phyloP scores from a whole-genome alignment of 306 rosid species.

The Ammopiptanthus mongolicus region DNA sequence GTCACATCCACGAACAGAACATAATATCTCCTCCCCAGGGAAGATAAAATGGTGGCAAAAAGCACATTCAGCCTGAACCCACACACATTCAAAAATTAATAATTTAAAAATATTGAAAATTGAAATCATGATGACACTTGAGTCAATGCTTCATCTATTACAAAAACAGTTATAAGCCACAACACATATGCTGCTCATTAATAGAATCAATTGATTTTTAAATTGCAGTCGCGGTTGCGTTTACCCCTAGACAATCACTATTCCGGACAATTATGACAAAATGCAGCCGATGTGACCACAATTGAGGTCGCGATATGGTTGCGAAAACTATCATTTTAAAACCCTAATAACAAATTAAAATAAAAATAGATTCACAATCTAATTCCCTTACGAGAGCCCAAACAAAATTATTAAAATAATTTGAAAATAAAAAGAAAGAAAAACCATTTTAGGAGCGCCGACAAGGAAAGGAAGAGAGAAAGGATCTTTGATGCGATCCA shows the following conservation, averaged over 20 bases:
- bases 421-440: background rate
- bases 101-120: no score
- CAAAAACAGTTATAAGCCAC: background rate
- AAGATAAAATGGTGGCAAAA: constrained; percentile 39
- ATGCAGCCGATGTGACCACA: no score
- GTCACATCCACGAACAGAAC: constrained; percentile 71
- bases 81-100: background rate
- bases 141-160: background rate
- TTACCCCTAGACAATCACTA: no score
- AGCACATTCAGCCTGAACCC: constrained; percentile 57
- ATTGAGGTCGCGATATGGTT: no score
- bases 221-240: no score
- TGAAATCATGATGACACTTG: background rate
- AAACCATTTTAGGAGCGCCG: constrained; percentile 61
- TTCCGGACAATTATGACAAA: no score
- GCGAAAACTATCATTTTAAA: no score
- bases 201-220: no score
- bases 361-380: background rate
- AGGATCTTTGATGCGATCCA: constrained; percentile 50
- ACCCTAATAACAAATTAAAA: no score
- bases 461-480: constrained; percentile 65
- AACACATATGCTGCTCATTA: background rate
- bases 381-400: background rate
- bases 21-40: constrained; percentile 51
- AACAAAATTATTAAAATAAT: background rate